These are phyloP conservation scores for Pinus tabuliformis DNA, from an alignment of 75 land plant species.

Conservation along the genomic window DNA sequence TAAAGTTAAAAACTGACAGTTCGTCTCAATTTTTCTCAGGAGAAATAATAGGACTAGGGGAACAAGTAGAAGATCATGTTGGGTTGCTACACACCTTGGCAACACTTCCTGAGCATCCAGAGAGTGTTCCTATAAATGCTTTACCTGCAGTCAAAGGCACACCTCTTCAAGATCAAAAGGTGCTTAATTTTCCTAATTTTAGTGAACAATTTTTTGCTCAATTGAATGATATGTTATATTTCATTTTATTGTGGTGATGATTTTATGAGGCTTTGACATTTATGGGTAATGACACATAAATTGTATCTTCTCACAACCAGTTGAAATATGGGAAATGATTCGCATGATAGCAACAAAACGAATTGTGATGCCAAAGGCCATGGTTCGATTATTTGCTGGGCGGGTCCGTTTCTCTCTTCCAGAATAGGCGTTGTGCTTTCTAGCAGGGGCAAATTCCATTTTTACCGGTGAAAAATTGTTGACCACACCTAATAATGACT, in stretches of 20 bases:
- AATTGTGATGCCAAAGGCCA: constrained; percentile 95
- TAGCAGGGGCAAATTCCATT: constrained; percentile 99
- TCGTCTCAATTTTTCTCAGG: constrained; percentile 27
- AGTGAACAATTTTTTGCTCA: too few relatives aligned
- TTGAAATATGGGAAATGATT: too few relatives aligned
- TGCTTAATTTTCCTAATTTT: constrained; percentile 11
- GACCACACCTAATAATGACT: constrained; percentile 97
- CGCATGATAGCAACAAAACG: constrained; percentile 52
- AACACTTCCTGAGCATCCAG: constrained; percentile 96
- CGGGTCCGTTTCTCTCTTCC: constrained; percentile 89
- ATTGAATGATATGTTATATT: too few relatives aligned
- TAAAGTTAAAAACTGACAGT: too few relatives aligned
- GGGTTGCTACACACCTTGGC: constrained; percentile 94
- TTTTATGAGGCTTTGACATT: too few relatives aligned
- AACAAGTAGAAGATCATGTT: constrained; percentile 90
- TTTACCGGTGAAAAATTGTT: constrained; percentile 97
- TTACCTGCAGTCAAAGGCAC: constrained; percentile 92
- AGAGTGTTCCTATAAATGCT: constrained; percentile 99
- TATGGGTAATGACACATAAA: too few relatives aligned
- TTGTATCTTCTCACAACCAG: too few relatives aligned
- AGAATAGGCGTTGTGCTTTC: constrained; percentile 94
- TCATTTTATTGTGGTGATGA: too few relatives aligned
- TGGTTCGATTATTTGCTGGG: constrained; percentile 97
- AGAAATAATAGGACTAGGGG: constrained; percentile 97
- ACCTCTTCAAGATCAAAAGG: constrained; percentile 98